Evolutionary conservation across 306 rosid genomes (phyloP), one percentile per base, ranked within the genome.

Genomic region (Pyrus pyrifolia): DNA sequence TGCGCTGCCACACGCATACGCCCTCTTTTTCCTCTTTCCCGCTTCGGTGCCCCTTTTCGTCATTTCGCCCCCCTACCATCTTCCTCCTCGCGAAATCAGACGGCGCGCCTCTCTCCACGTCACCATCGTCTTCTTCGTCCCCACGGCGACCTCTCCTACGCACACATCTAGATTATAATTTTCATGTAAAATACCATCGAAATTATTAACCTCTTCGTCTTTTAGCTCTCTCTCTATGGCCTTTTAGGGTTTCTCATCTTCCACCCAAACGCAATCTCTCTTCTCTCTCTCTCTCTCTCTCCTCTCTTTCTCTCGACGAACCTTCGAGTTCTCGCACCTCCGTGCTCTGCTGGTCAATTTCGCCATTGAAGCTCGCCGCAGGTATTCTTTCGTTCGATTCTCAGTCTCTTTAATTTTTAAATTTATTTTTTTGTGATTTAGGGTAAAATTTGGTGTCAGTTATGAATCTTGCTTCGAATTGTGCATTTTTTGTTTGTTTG

Each of bases 21-120:
- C 21, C 71, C 30, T 30, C 71, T 21, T 78, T 40, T 68, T 73
- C 62, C 71, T 62, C 78, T 78, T 71, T 70, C 73, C 76, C 67
- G 79, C 76, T 74, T 49, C 67, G 23, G 74, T 80, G 81, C 80
- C 89, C 91, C 4, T 87, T 89, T 91, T 87, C 57, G 93, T 91
- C 89, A 68, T 85, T 91, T 91, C 79, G 5, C 71, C n/a, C 19
- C 27, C 33, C 40, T 58, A 29, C 40, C 67, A 52, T 63, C 79
- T 8, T 57, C 85, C 2, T 68, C 81, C 64, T 78, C 45, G 63
- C 74, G 27, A 30, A 3, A 91, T 91, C 97, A 4, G 67, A 87
- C 91, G 91, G 87, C 81, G 77, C 80, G 4, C 77, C 71, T 82
- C 67, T 59, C 57, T 66, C 92, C 97, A 89, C 94, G 87, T 89